Conservation (phyloP, 1,284 basidiomycete genomes). For the Mycena citricolor region DNA sequence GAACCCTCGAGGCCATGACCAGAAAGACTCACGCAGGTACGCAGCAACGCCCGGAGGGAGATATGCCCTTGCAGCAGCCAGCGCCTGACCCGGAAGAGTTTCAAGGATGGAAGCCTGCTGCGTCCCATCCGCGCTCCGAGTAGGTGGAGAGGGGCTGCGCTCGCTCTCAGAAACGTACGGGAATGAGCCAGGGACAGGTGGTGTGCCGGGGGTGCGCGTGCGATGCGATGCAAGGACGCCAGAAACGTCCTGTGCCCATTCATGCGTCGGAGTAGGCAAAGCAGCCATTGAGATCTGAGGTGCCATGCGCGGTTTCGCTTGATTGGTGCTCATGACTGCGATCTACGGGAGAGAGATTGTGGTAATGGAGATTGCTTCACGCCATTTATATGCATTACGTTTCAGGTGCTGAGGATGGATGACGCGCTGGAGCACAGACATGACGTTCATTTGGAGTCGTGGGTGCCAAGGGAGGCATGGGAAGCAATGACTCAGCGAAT, state of each 20-base stretch:
- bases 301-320: slow-evolving; percentile 4
- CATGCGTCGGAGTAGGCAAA: slow-evolving; percentile 8
- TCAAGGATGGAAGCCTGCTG: not conserved
- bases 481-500: too few relatives aligned
- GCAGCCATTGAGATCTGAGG: slow-evolving; percentile 7
- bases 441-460: too few relatives aligned
- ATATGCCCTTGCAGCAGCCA: not conserved
- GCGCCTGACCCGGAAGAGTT: not conserved
- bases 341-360: too few relatives aligned
- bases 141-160: too few relatives aligned
- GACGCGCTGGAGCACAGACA: too few relatives aligned
- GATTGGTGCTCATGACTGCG: too few relatives aligned
- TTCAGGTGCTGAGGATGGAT: too few relatives aligned
- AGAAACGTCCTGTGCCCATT: slow-evolving; percentile 6
- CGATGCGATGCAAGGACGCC: slow-evolving; percentile 1
- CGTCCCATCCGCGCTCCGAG: not conserved
- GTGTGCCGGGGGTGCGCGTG: slow-evolving; percentile 6
- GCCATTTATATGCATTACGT: too few relatives aligned
- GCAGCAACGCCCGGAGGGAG: not conserved
- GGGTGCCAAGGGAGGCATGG: too few relatives aligned
- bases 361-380: too few relatives aligned
- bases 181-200: slow-evolving; percentile 1
- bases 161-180: not conserved
- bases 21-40: not conserved
- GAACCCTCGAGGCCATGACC: too few relatives aligned